phyloP scores from a whole-genome alignment of 106 monocot species.

The Apostasia ramifera region DNA sequence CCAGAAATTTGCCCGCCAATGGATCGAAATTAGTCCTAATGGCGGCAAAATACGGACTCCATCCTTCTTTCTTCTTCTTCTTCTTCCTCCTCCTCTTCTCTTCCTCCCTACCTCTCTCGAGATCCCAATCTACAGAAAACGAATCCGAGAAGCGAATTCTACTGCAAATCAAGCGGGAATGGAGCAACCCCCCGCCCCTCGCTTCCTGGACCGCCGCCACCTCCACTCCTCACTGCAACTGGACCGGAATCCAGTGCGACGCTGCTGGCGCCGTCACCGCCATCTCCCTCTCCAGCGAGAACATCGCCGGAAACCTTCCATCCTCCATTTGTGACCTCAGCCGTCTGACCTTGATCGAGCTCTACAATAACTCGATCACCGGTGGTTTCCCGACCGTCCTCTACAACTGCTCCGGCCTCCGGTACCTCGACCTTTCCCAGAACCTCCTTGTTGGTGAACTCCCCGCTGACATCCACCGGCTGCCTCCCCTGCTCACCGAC shows the following conservation, averaged over 20 bases:
- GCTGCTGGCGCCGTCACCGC: constrained; percentile 7
- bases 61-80: neutral
- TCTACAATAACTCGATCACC: constrained; percentile 37
- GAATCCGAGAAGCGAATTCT: constrained; percentile 9
- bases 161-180: constrained; percentile 12
- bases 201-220: constrained; percentile 10
- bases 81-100: neutral
- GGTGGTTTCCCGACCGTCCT: constrained; percentile 31
- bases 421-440: constrained; percentile 41
- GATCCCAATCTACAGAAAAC: neutral
- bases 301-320: constrained; percentile 20
- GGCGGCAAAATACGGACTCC: neutral
- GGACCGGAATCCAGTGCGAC: constrained; percentile 17
- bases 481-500: constrained; percentile 7
- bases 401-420: constrained; percentile 39
- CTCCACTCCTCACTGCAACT: constrained; percentile 4
- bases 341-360: constrained; percentile 40
- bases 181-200: constrained; percentile 10
- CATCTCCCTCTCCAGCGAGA: constrained; percentile 11
- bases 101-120: neutral
- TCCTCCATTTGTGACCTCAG: constrained; percentile 34
- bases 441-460: constrained; percentile 43
- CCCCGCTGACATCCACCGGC: constrained; percentile 23
- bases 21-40: neutral
- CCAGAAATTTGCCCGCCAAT: too few species aligned